A percentile compares a stretch with the other conserved stretches of the same genome.
Conservation (phyloP, 192 early-diverging fungal species). For the Podila horticola region DNA sequence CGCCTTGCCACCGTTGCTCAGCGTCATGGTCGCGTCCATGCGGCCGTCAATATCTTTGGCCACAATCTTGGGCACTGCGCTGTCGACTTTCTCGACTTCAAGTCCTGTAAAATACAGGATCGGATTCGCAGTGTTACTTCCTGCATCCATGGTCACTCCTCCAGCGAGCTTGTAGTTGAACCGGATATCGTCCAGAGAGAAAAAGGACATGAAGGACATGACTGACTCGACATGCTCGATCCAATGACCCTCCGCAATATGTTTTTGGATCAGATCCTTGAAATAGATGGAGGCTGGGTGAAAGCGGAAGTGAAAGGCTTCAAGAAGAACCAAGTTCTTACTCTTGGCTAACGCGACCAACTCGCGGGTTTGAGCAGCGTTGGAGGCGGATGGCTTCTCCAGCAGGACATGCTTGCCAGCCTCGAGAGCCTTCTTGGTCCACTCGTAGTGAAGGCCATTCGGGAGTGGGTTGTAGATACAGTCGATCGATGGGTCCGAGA, state of each 20-base stretch:
- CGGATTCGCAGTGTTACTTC: constrained; percentile 44
- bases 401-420: constrained; percentile 69
- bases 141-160: constrained; percentile 38
- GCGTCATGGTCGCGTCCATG: constrained; percentile 21
- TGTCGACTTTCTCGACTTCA: constrained; percentile 28
- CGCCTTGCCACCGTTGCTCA: constrained; percentile 6
- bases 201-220: constrained; percentile 13
- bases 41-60: constrained; percentile 37
- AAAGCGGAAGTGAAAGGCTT: constrained; percentile 55
- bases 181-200: constrained; percentile 42
- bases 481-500: constrained; percentile 57
- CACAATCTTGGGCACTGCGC: constrained; percentile 17
- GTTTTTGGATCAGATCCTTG: constrained; percentile 13
- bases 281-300: constrained; percentile 48
- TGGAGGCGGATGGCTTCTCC: constrained; percentile 54
- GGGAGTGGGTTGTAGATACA: constrained; percentile 70
- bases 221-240: neutral
- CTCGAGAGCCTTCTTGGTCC: constrained; percentile 56
- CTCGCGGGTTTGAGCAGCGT: constrained; percentile 36
- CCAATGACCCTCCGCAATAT: constrained; percentile 22
- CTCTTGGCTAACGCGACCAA: constrained; percentile 34
- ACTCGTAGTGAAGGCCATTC: constrained; percentile 60
- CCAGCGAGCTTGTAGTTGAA: constrained; percentile 46
- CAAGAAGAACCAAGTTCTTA: constrained; percentile 51
- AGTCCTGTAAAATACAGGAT: constrained; percentile 38